phyloP scores from a whole-genome alignment of 164 flowering plant genomes.

The Warburgia ugandensis region DNA sequence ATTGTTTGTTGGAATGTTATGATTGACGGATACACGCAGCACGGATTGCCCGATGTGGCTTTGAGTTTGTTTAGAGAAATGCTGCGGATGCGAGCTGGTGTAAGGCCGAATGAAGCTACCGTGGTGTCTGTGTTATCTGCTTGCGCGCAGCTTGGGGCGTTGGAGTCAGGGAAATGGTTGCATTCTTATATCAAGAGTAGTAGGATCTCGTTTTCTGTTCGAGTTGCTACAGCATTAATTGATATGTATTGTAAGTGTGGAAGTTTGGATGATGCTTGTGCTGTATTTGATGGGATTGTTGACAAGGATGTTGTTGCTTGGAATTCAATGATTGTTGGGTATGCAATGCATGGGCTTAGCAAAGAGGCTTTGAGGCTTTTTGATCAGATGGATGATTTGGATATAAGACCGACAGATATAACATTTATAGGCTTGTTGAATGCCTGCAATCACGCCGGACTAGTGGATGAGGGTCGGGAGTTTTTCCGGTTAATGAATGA shows the following conservation, averaged over 20 bases:
- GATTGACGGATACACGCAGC: slow-evolving; percentile 65
- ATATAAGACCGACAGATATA: slow-evolving; percentile 45
- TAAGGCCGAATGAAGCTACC: slow-evolving; percentile 50
- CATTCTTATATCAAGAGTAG: slow-evolving; percentile 48
- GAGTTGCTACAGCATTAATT: slow-evolving; percentile 55
- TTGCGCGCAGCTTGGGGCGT: slow-evolving; percentile 51
- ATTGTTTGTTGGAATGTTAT: slow-evolving; percentile 80
- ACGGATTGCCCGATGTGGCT: slow-evolving; percentile 45
- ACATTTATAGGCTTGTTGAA: slow-evolving; percentile 61
- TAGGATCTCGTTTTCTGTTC: slow-evolving; percentile 31
- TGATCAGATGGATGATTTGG: slow-evolving; percentile 30
- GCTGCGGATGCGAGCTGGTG: slow-evolving; percentile 29
- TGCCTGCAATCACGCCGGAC: slow-evolving; percentile 72
- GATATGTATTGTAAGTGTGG: slow-evolving; percentile 87
- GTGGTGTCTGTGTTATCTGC: slow-evolving; percentile 58
- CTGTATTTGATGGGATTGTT: slow-evolving; percentile 42
- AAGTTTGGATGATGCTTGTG: slow-evolving; percentile 63
- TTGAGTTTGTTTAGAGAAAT: slow-evolving; percentile 46
- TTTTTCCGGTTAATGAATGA: slow-evolving; percentile 48
- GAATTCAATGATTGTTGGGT: slow-evolving; percentile 75
- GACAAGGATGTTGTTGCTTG: slow-evolving; percentile 63
- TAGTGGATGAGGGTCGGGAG: slow-evolving; percentile 43
- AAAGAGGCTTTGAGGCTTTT: slow-evolving; percentile 45
- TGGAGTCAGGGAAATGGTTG: slow-evolving; percentile 66
- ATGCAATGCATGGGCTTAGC: slow-evolving; percentile 65